A percentile compares a stretch with the other conserved stretches of the same genome.
Evolutionary conservation across 441 rosid genomes (phyloP).

Genomic region (Breynia disticha): DNA sequence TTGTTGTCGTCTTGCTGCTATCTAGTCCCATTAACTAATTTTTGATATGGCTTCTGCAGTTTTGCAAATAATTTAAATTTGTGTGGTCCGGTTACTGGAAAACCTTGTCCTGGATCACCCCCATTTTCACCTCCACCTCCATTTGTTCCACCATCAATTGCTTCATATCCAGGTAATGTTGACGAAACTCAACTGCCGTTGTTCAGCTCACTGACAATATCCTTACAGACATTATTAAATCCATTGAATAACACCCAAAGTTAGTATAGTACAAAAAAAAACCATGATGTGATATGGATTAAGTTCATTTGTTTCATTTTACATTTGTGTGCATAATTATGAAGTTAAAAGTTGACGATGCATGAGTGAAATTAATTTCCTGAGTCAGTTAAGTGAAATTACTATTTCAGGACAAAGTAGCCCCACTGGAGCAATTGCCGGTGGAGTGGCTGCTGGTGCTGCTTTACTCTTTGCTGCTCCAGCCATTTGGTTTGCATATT

Average conservation of each 20-base stretch:
- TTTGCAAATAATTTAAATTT: conserved; percentile 79
- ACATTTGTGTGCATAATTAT: no score
- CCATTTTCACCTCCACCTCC: conserved; percentile 95
- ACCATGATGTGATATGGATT: no score
- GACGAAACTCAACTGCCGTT: background rate
- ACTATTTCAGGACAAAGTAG: conserved; percentile 43
- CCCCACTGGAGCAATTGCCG: conserved; percentile 76
- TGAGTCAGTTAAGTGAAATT: background rate
- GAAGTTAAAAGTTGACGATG: background rate
- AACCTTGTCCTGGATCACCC: conserved; percentile 90
- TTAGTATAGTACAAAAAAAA: no score
- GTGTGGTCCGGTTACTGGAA: conserved; percentile 85
- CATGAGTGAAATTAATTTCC: background rate
- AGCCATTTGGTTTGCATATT: conserved; percentile 81
- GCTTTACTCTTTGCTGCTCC: conserved; percentile 82
- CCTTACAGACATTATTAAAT: no score
- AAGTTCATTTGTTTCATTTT: no score
- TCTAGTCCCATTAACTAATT: background rate
- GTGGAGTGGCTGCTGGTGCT: conserved; percentile 92
- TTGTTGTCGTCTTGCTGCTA: conserved; percentile 4
- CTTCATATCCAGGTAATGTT: conserved; percentile 47
- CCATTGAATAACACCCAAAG: no score
- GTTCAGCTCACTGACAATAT: no score
- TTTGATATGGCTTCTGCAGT: conserved; percentile 35
- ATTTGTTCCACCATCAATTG: conserved; percentile 56